These are phyloP conservation scores for Coemansia sp. DNA, from an alignment of 192 early-diverging fungal genomes.

Conservation along the genomic window DNA sequence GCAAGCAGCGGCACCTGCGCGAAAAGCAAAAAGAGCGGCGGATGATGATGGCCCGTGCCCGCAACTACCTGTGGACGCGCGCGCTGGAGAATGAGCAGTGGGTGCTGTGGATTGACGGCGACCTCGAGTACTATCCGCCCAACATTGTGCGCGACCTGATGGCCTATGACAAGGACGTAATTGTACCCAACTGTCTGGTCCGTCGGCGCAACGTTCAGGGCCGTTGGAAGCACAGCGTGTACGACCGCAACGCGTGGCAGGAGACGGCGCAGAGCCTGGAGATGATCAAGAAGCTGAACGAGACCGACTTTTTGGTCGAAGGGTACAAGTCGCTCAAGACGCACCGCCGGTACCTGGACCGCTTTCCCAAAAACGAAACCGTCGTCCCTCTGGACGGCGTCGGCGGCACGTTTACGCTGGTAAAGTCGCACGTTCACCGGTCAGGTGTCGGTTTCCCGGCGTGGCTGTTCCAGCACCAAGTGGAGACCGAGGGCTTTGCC, in stretches of 20 bases:
- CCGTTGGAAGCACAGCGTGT: slow-evolving; percentile 54
- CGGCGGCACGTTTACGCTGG: slow-evolving; percentile 64
- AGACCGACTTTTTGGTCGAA: slow-evolving; percentile 38
- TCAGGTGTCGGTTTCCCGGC: slow-evolving; percentile 62
- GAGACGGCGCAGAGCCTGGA: slow-evolving; percentile 57
- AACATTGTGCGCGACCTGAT: slow-evolving; percentile 60
- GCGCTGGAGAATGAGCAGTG: slow-evolving; percentile 60
- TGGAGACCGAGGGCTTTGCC: slow-evolving; percentile 71
- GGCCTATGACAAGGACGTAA: slow-evolving; percentile 60
- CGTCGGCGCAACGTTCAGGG: slow-evolving; percentile 28
- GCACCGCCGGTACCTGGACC: slow-evolving; percentile 41
- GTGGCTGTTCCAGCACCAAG: slow-evolving; percentile 59
- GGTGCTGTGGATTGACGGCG: slow-evolving; percentile 73
- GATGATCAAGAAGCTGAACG: slow-evolving; percentile 40
- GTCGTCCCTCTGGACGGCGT: slow-evolving; percentile 62
- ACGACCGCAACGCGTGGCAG: slow-evolving; percentile 69
- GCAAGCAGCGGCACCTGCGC: slow-evolving; percentile 57
- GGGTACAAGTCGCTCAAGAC: slow-evolving; percentile 46
- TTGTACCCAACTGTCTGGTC: slow-evolving; percentile 61
- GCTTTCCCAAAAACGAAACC: slow-evolving; percentile 38
- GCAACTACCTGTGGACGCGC: slow-evolving; percentile 59
- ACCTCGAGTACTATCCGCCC: slow-evolving; percentile 64
- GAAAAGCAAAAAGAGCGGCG: slow-evolving; percentile 58
- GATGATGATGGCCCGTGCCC: slow-evolving; percentile 57
- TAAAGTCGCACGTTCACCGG: slow-evolving; percentile 63